Base-by-base conservation (phyloP, 2,329 filamentous ascomycete species). In the Sclerotiophoma versabilis region DNA sequence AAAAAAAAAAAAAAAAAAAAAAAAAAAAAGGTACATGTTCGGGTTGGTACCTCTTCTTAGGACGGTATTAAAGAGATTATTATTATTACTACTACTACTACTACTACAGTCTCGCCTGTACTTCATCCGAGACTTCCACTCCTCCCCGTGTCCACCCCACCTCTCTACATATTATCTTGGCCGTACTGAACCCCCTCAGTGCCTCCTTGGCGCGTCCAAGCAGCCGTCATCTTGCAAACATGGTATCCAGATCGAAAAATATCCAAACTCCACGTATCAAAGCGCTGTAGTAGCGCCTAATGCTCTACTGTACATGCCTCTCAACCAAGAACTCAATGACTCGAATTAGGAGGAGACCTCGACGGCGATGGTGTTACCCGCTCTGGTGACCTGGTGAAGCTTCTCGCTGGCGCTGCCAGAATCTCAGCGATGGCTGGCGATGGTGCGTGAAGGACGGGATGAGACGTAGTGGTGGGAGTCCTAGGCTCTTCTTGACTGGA, bases 391-490 rank as follows among this genome's bases (percentile, higher is more conserved):
- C 42, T 41, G 9, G 15, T 55, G 41, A 49, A 49, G 22, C 29
- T 50, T 41, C 46, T 37, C 19, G 38, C 52, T 14, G 52, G 52
- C n/a, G 52, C 46, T 20, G 52, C 52, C 46, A 55, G 17, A 8
- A 55, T 55, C 29, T 55, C 46, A 23, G 52, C 52, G 9, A 55
- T 55, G 11, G 52, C 52, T 9, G 52, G 52, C 19, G 52, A 55
- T 11, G 52, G 52, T n/a, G 46, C 52, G n/a, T 49, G 47, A 2
- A 50, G 42, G 5, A 49, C 41, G 15, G 52, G 52, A 11, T 46
- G 33, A 7, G 47, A 25, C 5, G 47, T 50, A 27, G 29, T n/a
- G 6, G 52, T 46, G 3, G 46, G 41, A 7, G 46, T 49, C 38
- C 5, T 46, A 6, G 46, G 46, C 10, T 46, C 52, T 6, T 49